Conservation (phyloP, 495 filamentous ascomycete genomes). For the Aspergillus bertholletiae region DNA sequence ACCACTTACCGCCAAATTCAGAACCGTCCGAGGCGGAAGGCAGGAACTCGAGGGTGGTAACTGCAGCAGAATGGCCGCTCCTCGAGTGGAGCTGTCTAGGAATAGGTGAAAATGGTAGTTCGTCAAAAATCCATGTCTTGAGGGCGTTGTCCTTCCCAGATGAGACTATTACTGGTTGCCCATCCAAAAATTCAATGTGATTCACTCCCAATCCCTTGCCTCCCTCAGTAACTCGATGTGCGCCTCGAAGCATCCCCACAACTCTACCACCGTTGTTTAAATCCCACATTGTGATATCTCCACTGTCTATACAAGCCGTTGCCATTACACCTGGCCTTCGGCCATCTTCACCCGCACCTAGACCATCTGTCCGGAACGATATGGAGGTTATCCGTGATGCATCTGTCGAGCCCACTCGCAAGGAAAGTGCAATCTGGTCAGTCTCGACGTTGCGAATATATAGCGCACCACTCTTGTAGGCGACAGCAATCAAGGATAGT, state of each 20-base stretch:
- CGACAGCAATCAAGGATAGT: conserved; percentile 81
- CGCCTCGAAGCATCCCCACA: conserved; percentile 75
- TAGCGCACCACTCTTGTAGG: conserved; percentile 74
- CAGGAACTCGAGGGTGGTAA: conserved; percentile 75
- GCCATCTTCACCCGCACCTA: conserved; percentile 85
- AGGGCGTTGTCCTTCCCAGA: conserved; percentile 90
- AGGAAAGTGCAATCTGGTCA: conserved; percentile 63
- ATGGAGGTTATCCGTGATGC: conserved; percentile 68
- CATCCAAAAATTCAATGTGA: conserved; percentile 84
- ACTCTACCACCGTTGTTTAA: conserved; percentile 81
- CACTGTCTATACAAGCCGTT: conserved; percentile 64
- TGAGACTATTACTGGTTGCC: conserved; percentile 85
- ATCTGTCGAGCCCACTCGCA: conserved; percentile 55
- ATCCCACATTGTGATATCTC: conserved; percentile 95
- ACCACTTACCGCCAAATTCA: conserved; percentile 89
- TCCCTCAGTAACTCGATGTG: conserved; percentile 65
- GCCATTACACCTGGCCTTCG: conserved; percentile 80
- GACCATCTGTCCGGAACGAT: conserved; percentile 86
- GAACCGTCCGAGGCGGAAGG: conserved; percentile 83
- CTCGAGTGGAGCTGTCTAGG: conserved; percentile 81
- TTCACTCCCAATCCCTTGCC: conserved; percentile 61
- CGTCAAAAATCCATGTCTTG: conserved; percentile 93
- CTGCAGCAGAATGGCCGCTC: conserved; percentile 81
- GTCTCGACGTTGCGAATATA: conserved; percentile 75
- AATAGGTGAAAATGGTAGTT: conserved; percentile 76